Conservation (phyloP, 2,329 filamentous ascomycete species). For the Beauveria caledonica region DNA sequence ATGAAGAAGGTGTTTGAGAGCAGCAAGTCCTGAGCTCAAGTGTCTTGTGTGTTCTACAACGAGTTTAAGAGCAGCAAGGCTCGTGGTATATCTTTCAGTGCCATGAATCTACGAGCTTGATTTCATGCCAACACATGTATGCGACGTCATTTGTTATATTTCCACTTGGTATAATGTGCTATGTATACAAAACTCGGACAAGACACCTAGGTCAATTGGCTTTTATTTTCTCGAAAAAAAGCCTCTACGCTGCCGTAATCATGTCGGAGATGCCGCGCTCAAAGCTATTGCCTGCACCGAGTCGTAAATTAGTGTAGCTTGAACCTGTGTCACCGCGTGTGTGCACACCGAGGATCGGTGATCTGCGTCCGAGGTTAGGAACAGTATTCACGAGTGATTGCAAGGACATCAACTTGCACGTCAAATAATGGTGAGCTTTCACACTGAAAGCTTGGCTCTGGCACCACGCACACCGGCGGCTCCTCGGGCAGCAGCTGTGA, state of each 20-base stretch:
- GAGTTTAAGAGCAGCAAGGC: neutral
- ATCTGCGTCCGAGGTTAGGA: neutral
- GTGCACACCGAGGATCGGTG: neutral
- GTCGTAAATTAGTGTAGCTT: neutral
- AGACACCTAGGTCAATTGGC: neutral
- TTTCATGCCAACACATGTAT: too few species aligned
- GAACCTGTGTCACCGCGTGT: neutral
- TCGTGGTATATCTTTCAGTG: too few species aligned
- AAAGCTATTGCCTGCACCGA: neutral
- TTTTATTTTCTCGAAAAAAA: neutral
- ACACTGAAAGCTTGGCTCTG: neutral
- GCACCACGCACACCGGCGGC: neutral
- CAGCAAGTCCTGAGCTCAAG: conserved; percentile 29
- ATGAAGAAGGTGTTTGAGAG: conserved; percentile 90
- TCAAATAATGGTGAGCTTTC: neutral
- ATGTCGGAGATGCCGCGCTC: conserved; percentile 8
- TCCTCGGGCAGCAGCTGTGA: neutral
- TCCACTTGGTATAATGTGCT: neutral
- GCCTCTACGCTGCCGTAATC: neutral
- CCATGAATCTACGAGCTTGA: too few species aligned
- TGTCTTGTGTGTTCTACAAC: neutral
- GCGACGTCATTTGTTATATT: neutral
- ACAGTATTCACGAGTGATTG: neutral
- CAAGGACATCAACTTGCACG: neutral
- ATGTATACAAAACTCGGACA: conserved; percentile 11